phyloP scores from a whole-genome alignment of 2,329 filamentous ascomycete genomes.

The Xylariaceae sp. region DNA sequence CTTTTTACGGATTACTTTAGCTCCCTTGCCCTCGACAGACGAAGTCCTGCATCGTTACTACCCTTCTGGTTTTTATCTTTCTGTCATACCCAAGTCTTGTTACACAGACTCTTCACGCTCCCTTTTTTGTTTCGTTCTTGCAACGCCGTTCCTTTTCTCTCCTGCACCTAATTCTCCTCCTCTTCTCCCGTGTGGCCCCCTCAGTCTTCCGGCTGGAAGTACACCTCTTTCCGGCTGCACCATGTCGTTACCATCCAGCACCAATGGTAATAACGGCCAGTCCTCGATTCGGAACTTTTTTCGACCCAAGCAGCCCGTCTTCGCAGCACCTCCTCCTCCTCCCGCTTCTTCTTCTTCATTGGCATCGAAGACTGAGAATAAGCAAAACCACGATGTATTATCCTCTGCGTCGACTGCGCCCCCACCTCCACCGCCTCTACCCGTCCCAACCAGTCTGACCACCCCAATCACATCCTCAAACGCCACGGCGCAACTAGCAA shows the following conservation, averaged over 20 bases:
- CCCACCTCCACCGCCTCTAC: constrained; percentile 4
- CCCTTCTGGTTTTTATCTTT: too few relatives aligned
- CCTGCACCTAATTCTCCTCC: neutral
- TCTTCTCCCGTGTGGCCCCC: neutral
- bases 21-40: neutral
- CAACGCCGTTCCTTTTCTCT: neutral
- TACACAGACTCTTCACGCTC: too few relatives aligned
- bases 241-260: constrained; percentile 36
- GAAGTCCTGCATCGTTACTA: too few relatives aligned
- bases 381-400: constrained; percentile 1
- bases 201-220: neutral
- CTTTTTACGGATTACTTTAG: neutral
- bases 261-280: constrained; percentile 34
- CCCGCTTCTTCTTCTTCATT: too few relatives aligned
- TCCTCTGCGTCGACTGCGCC: constrained; percentile 16
- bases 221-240: constrained; percentile 17
- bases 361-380: constrained; percentile 5
- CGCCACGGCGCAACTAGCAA: constrained; percentile 8
- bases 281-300: constrained; percentile 61
- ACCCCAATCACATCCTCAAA: constrained; percentile 17
- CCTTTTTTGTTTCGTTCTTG: neutral
- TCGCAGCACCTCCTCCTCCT: constrained; percentile 36
- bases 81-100: too few relatives aligned
- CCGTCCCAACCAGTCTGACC: constrained; percentile 13
- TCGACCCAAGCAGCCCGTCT: constrained; percentile 43